Base-by-base conservation (phyloP, 441 rosid species). In the Flueggea neowawraea region DNA sequence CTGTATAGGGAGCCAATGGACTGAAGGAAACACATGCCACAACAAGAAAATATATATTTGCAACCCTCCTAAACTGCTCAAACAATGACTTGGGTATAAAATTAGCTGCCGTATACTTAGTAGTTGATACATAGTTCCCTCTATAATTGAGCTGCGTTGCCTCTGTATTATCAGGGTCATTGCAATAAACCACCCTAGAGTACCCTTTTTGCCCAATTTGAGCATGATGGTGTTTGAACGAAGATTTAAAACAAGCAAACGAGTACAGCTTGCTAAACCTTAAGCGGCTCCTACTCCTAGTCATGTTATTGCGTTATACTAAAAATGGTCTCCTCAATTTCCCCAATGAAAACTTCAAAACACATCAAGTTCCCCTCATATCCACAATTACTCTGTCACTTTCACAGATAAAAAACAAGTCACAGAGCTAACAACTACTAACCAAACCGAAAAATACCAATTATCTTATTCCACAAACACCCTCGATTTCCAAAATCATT, bases 31-130 rank as follows among this genome's bases (percentile, higher is more conserved):
- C 89, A 65, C 74, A 86, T 62, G 93, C 88, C 53, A 83, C 91
- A 17, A 86, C 82, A 31, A 89, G 83, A 78, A 95, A 95, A 69
- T 87, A 95, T 31, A 91, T 58, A 63, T 91, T 95, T 33, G 97
- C 99, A 56, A 91, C 99, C 79, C 99, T 84, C 76, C 97, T 80
- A 75, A 95, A 95, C 81, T 95, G 97, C 84, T 95, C 99, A 75
- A 91, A 91, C 81, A 95, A 69, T 14, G 99, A 85, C 87, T 91
- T 95, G 4, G 99, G 99, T 56, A 95, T 78, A 73, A 95, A 95
- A 67, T 88, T 87, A 53, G 78, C 73, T 0, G 82, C 83, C 0
- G 93, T 87, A 68, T 95, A 95, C 82, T 95, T 95, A 13, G 97
- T 91, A 16, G 94, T 88, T 10, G 90, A 82, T 6, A 91, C 93